Evolutionary conservation across 176 grass and related monocot genomes (phyloP), one percentile per base, ranked within the genome.

Genomic region (Oryza glumipatula): DNA sequence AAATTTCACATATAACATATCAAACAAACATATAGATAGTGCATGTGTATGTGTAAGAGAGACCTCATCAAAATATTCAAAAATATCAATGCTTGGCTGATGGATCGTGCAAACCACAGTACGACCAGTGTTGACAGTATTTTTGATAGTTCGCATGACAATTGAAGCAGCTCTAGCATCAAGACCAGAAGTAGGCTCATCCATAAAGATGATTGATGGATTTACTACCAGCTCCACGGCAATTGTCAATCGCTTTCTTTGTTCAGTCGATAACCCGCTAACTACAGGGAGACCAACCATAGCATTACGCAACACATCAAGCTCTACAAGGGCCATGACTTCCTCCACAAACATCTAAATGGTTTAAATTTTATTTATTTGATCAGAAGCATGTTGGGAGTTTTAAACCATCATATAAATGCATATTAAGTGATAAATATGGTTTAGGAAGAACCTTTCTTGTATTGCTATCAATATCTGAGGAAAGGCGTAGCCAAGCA

Each of bases 31-130:
- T 47, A 47, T 11, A 13, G 11, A 47, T 3, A 12, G 11, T 47
- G 45, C 45, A 47, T 47, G 9, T 13, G 11, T 12, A 12, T 13
- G 11, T 47, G 13, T 67, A 1, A 85, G 22, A n/a, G 35, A 44
- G 13, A 94, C 95, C 88, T 97, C 95, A 81, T 97, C 95, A 56
- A 97, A 97, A 63, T 92, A 89, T 72, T 97, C 95, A 78, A 97
- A 97, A 69, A 97, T 97, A 74, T 97, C 95, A 7, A 97, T 97
- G 84, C 95, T 97, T 48, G 95, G 95, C 64, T 94, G 95, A 70
- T 97, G 95, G 68, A 97, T 97, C 64, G 95, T 97, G 74, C 95
- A 97, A 39, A 97, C 92, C 28, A 97, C 95, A 77, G 92, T 94
- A 56, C 95, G 88, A 14, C 92, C 95, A 11, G 92, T 97, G 78